phyloP scores from a whole-genome alignment of 306 rosid genomes.

The Astragalus glycyphyllos region DNA sequence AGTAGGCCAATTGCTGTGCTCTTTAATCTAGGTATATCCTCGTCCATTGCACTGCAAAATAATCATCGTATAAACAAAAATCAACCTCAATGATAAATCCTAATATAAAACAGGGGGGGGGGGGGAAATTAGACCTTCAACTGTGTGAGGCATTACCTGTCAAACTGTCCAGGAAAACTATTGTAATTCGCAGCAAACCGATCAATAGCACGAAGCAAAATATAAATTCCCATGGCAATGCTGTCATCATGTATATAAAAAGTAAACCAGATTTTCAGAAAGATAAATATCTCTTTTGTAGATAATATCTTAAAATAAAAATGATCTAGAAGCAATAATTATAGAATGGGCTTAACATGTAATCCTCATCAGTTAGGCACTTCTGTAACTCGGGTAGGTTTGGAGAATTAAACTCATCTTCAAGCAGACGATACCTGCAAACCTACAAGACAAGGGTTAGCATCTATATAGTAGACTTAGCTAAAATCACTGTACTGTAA shows the following conservation, averaged over 20 bases:
- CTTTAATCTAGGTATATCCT: constrained; percentile 90
- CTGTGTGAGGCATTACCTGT: constrained; percentile 60
- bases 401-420: constrained; percentile 88
- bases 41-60: constrained; percentile 79
- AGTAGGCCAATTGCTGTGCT: constrained; percentile 83
- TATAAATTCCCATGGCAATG: constrained; percentile 79
- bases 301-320: constrained; percentile 15
- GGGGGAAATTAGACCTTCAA: constrained; percentile 19
- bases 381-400: constrained; percentile 73
- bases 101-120: constrained; percentile 10
- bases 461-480: constrained; percentile 27
- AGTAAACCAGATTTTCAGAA: constrained; percentile 40
- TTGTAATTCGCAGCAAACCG: constrained; percentile 95
- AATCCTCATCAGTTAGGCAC: constrained; percentile 92
- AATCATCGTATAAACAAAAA: constrained; percentile 40
- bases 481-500: constrained; percentile 25
- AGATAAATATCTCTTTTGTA: constrained; percentile 15
- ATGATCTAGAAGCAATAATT: constrained; percentile 18
- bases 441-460: constrained; percentile 64
- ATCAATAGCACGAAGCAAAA: constrained; percentile 93
- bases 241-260: constrained; percentile 55
- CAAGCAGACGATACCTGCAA: constrained; percentile 83
- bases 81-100: constrained; percentile 15
- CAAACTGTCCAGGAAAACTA: constrained; percentile 91
- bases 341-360: constrained; percentile 60